A percentile compares a stretch with the other conserved stretches of the same genome.
phyloP scores from a whole-genome alignment of 345 rosid genomes.

The Brassica incana region DNA sequence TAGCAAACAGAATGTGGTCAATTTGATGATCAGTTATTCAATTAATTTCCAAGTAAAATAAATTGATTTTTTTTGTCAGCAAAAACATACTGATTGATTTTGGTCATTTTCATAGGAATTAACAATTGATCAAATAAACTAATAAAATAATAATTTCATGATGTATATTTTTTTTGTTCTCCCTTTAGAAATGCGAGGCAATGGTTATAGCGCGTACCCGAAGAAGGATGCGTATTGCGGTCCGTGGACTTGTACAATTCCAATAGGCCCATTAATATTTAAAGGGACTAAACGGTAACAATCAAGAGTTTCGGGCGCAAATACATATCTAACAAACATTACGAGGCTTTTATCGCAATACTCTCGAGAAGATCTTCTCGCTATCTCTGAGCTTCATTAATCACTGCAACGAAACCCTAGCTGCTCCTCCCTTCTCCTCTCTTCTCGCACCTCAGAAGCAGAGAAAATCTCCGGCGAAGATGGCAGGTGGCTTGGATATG shows the following conservation, averaged over 20 bases:
- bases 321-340: not conserved
- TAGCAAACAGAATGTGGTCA: no score
- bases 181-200: no score
- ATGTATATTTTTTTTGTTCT: no score
- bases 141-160: no score
- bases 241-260: not conserved
- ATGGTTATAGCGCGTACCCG: no score
- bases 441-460: constrained; percentile 9
- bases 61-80: no score
- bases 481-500: constrained; percentile 65
- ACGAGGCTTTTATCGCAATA: constrained; percentile 4
- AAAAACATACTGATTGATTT: no score
- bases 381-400: not conserved
- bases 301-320: not conserved
- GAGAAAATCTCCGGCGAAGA: constrained; percentile 30
- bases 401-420: constrained; percentile 24
- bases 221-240: not conserved
- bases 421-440: constrained; percentile 6
- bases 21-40: no score
- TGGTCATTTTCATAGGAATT: no score
- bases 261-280: not conserved
- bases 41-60: no score
- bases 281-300: not conserved
- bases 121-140: no score
- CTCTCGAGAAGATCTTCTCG: not conserved